phyloP scores from a whole-genome alignment of 352 stramenopile genomes.

The Phytophthora pini region DNA sequence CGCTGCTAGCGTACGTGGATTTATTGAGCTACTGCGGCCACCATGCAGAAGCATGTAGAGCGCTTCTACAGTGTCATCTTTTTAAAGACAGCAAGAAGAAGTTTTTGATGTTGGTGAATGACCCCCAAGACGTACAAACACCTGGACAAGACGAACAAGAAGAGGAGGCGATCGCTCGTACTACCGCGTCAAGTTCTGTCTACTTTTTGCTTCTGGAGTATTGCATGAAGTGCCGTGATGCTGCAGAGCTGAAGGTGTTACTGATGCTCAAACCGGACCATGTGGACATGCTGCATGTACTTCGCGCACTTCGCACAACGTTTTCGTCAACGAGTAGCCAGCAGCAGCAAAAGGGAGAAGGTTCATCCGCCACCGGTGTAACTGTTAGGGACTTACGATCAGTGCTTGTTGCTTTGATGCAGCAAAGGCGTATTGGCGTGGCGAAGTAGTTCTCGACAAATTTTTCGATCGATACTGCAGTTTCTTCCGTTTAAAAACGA shows the following conservation, averaged over 20 bases:
- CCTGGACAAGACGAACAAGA: constrained; percentile 24
- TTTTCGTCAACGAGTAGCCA: constrained; percentile 25
- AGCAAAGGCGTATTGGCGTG: constrained; percentile 37
- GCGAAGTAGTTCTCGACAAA: constrained; percentile 10
- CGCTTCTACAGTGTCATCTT: constrained; percentile 66
- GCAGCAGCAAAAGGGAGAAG: constrained; percentile 6
- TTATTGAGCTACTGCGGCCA: constrained; percentile 62
- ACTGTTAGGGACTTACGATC: constrained; percentile 57
- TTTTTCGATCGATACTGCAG: no score
- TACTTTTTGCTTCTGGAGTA: constrained; percentile 78
- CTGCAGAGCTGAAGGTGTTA: constrained; percentile 52
- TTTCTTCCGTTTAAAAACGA: no score
- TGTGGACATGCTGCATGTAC: constrained; percentile 64
- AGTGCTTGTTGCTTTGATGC: constrained; percentile 51
- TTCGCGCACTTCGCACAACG: constrained; percentile 49
- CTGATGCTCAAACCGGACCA: constrained; percentile 60
- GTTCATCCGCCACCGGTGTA: constrained; percentile 25
- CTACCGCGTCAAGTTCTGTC: constrained; percentile 37
- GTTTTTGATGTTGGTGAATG: constrained; percentile 36
- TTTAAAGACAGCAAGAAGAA: constrained; percentile 67
- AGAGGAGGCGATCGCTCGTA: constrained; percentile 7
- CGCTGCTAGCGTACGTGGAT: constrained; percentile 67
- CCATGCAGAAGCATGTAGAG: constrained; percentile 59
- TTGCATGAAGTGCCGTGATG: constrained; percentile 59
- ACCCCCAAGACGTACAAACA: constrained; percentile 23